phyloP scores from a whole-genome alignment of 225 moss, liverwort and hornwort species.

The Asterella californica region DNA sequence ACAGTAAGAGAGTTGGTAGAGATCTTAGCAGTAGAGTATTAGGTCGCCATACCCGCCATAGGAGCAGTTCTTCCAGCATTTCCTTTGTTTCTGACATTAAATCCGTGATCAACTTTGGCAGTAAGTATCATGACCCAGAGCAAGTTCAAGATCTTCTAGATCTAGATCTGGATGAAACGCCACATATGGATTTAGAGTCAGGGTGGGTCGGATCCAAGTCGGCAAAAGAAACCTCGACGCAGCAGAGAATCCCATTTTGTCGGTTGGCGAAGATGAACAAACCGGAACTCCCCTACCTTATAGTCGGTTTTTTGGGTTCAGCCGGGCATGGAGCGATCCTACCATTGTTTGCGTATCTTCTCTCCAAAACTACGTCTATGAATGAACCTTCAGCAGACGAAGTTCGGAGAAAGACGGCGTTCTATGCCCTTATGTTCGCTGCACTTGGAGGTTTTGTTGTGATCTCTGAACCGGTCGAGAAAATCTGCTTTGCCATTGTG shows the following conservation, averaged over 20 bases:
- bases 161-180: slow-evolving; percentile 37
- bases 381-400: slow-evolving; percentile 45
- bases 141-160: slow-evolving; percentile 12
- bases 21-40: too few species aligned
- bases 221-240: slow-evolving; percentile 13
- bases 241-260: slow-evolving; percentile 32
- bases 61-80: too few species aligned
- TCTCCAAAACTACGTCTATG: slow-evolving; percentile 54
- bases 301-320: slow-evolving; percentile 43
- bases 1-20: too few species aligned
- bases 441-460: slow-evolving; percentile 44
- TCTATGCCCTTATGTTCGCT: slow-evolving; percentile 78
- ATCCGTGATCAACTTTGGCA: too few species aligned
- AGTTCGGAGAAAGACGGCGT: slow-evolving; percentile 51
- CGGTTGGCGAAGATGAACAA: slow-evolving; percentile 51
- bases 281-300: slow-evolving; percentile 49
- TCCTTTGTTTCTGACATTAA: too few species aligned
- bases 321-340: slow-evolving; percentile 42
- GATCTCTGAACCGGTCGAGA: slow-evolving; percentile 32
- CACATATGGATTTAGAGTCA: too few species aligned
- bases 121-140: too few species aligned
- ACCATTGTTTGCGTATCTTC: slow-evolving; percentile 65
- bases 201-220: too few species aligned
- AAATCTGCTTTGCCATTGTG: slow-evolving; percentile 43
- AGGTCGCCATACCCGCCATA: too few species aligned